Evolutionary conservation across 1,284 basidiomycete species (phyloP), one percentile per base, ranked within the genome.

Genomic region (Ganoderma lucidum): DNA sequence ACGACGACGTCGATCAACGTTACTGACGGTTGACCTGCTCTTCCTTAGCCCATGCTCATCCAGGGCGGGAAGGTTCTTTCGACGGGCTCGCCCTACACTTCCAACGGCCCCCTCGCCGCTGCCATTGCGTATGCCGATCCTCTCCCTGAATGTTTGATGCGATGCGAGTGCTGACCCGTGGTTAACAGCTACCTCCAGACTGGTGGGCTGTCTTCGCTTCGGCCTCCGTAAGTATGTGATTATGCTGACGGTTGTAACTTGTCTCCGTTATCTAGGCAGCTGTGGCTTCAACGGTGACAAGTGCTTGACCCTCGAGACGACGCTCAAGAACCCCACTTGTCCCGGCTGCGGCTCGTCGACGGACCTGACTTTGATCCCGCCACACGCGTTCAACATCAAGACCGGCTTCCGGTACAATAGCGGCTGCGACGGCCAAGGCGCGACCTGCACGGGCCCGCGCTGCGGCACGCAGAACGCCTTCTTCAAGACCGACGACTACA

Each of bases 321-420:
- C 82, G 37, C 77, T 86, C 67, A 77, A 75, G 65, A 84, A 86
- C 74, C 81, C 85, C 6, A 74, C 74, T 15, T 76, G 75, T 42
- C 61, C 76, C 2, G 84, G 85, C 2, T 78, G 81, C 69, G 85
- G 85, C 9, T 83, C 83, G 8, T 82, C 80, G 53, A 74, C 77
- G n/a, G 85, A 86, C 69, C 76, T 86, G 60, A 84, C 83, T 67
- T 77, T 86, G 71, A 86, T 86, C 58, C 0, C 72, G 0, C 83
- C 83, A 15, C 81, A 83, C 69, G 75, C 73, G 5, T 79, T 78
- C 73, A 79, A 78, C 69, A 81, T 81, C 35, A 68, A 69, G 51
- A 71, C 76, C 14, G 75, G 75, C 14, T 81, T 82, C 75, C 74
- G 74, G 53, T 80, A 76, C 72, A 76, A 72, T 60, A 70, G 71